Evolutionary conservation across 331 rosid species (phyloP).

Genomic region (Arachis monticola): DNA sequence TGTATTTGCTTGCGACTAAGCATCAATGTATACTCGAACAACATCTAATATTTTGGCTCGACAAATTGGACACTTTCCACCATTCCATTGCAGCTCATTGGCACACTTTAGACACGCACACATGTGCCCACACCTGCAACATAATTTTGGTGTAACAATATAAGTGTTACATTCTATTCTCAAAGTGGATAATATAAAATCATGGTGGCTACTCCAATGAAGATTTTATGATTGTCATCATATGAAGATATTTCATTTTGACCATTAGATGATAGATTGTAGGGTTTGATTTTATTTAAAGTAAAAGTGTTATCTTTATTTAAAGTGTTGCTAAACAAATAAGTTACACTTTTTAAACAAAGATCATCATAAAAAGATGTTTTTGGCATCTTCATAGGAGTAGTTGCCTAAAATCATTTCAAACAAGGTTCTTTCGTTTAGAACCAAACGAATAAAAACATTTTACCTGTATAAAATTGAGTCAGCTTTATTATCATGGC

Average conservation of each 20-base stretch:
- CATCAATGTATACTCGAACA: conserved; percentile 58
- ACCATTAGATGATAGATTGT: too few relatives aligned
- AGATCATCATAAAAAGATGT: too few relatives aligned
- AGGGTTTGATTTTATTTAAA: too few relatives aligned
- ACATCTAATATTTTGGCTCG: conserved; percentile 80
- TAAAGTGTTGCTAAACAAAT: too few relatives aligned
- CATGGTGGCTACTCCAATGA: too few relatives aligned
- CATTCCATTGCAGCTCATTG: conserved; percentile 82
- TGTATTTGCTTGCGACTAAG: conserved; percentile 53
- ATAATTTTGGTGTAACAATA: neutral
- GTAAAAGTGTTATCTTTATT: too few relatives aligned
- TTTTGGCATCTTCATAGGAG: too few relatives aligned
- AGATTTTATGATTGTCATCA: too few relatives aligned
- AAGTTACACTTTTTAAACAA: too few relatives aligned
- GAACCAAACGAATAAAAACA: neutral
- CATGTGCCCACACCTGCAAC: conserved; percentile 90
- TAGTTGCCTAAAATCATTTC: neutral
- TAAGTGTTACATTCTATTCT: conserved; percentile 1
- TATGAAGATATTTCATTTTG: too few relatives aligned
- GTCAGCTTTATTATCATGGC: conserved; percentile 74
- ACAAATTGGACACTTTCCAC: conserved; percentile 85
- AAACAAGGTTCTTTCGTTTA: conserved; percentile 5
- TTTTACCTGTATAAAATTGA: conserved; percentile 78
- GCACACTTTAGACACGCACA: conserved; percentile 88
- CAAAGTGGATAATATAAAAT: conserved; percentile 9